Percentiles rank a stretch among this genome's conserved stretches.
These are phyloP conservation scores for Isatis lusitanica DNA, from an alignment of 441 rosid genomes.

Conservation along the genomic window DNA sequence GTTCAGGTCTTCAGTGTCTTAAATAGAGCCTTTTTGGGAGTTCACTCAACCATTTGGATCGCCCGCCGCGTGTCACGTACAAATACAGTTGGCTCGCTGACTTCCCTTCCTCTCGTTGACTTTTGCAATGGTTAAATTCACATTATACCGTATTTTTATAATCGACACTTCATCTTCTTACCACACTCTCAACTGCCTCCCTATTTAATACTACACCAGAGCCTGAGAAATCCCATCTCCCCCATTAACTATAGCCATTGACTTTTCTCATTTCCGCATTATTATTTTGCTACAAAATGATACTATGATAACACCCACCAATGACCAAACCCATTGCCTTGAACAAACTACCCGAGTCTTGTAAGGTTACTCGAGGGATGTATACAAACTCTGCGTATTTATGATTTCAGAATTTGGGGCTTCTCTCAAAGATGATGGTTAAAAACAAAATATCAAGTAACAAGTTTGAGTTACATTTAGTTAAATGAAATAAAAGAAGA, in stretches of 20 bases:
- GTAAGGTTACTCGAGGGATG: not conserved
- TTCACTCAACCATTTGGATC: not conserved
- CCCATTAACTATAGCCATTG: conserved; percentile 34
- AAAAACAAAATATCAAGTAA: not conserved
- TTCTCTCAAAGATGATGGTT: not conserved
- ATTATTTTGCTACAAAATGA: not conserved
- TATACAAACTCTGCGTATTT: not conserved
- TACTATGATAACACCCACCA: not conserved
- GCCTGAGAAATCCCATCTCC: conserved; percentile 25
- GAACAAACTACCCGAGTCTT: not conserved
- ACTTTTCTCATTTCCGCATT: conserved; percentile 14
- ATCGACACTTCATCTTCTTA: conserved; percentile 6
- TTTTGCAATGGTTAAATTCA: not conserved
- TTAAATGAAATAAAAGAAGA: conserved; percentile 31
- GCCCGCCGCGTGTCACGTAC: conserved; percentile 35
- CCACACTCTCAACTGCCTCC: conserved; percentile 24
- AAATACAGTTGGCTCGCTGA: conserved; percentile 27
- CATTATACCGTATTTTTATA: conserved; percentile 9
- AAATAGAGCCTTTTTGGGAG: conserved; percentile 27
- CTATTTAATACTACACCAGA: conserved; percentile 7
- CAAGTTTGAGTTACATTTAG: conserved; percentile 1
- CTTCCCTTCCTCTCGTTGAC: conserved; percentile 4
- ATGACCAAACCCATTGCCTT: not conserved
- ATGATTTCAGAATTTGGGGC: not conserved
- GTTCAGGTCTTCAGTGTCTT: conserved; percentile 6